These are phyloP conservation scores for Podaxis sp. DNA, from an alignment of 768 basidiomycete species.

Conservation along the genomic window DNA sequence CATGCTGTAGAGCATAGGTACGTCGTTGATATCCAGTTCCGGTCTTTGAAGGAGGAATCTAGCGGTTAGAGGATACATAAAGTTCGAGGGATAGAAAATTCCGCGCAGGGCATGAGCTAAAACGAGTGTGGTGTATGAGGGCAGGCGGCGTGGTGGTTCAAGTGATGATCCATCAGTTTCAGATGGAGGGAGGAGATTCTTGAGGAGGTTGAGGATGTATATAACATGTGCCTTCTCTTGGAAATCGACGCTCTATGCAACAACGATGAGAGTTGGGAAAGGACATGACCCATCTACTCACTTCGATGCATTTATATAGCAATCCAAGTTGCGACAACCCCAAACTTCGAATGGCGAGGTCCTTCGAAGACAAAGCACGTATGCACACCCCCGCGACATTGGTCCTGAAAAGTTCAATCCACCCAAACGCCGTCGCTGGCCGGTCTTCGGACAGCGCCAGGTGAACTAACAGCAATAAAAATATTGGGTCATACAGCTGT, in stretches of 20 bases:
- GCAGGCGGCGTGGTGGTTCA: slow-evolving; percentile 50
- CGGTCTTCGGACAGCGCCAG: slow-evolving; percentile 60
- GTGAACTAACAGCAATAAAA: slow-evolving; percentile 65
- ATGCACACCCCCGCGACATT: slow-evolving; percentile 76
- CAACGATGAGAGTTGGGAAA: background rate
- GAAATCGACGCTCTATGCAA: slow-evolving; percentile 54
- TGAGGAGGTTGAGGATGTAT: slow-evolving; percentile 66
- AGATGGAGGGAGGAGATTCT: slow-evolving; percentile 48
- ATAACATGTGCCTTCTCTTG: slow-evolving; percentile 76
- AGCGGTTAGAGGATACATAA: slow-evolving; percentile 83
- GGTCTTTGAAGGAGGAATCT: slow-evolving; percentile 91
- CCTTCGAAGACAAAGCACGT: slow-evolving; percentile 67
- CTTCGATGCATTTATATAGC: slow-evolving; percentile 63
- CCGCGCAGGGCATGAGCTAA: slow-evolving; percentile 79
- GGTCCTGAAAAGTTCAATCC: slow-evolving; percentile 84
- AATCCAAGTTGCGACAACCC: slow-evolving; percentile 61
- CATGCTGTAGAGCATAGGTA: slow-evolving; percentile 89
- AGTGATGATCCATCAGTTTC: slow-evolving; percentile 32
- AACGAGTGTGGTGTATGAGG: slow-evolving; percentile 78
- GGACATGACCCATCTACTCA: slow-evolving; percentile 28
- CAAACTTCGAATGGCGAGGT: slow-evolving; percentile 55
- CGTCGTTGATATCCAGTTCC: slow-evolving; percentile 73
- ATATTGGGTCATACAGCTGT: slow-evolving; percentile 76
- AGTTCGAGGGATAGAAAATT: slow-evolving; percentile 84
- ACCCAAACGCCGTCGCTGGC: slow-evolving; percentile 62